phyloP scores from a whole-genome alignment of 2,329 filamentous ascomycete genomes.

The Dothideomycetes sp. region DNA sequence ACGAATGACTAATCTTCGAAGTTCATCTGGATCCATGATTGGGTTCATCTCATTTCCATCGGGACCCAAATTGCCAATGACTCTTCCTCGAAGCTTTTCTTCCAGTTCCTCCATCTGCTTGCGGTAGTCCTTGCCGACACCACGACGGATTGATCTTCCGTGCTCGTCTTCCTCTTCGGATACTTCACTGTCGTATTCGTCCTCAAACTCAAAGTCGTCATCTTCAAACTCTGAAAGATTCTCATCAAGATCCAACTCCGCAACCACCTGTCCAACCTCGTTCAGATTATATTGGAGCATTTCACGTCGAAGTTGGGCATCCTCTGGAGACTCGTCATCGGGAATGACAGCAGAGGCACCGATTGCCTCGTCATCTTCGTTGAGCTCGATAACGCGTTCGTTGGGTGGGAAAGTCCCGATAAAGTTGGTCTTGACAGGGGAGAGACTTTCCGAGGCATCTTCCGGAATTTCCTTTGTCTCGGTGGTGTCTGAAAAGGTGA shows the following conservation, averaged over 20 bases:
- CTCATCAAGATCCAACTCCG: conserved; percentile 78
- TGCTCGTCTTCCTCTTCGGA: conserved; percentile 64
- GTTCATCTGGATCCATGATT: conserved; percentile 38
- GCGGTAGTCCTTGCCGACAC: conserved; percentile 66
- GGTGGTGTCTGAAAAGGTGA: conserved; percentile 23
- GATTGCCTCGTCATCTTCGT: conserved; percentile 34
- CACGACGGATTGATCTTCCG: conserved; percentile 60
- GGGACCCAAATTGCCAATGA: conserved; percentile 50
- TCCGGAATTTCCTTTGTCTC: conserved; percentile 3
- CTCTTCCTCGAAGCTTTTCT: conserved; percentile 56
- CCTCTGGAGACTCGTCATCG: conserved; percentile 67
- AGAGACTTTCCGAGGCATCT: neutral
- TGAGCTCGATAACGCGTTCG: conserved; percentile 35
- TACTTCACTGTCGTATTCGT: conserved; percentile 36
- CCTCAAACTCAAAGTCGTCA: conserved; percentile 40
- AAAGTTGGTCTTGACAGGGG: conserved; percentile 8
- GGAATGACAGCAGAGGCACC: conserved; percentile 50
- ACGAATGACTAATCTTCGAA: conserved; percentile 44
- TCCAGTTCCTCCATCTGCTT: conserved; percentile 80
- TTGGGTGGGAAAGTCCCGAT: conserved; percentile 14
- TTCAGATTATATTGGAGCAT: conserved; percentile 87
- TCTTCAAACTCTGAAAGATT: conserved; percentile 41
- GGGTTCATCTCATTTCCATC: conserved; percentile 28
- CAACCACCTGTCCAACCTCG: conserved; percentile 85
- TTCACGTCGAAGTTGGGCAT: conserved; percentile 68